These are phyloP conservation scores for Talaromyces piceae DNA, from an alignment of 2,329 filamentous ascomycete species.

Conservation along the genomic window DNA sequence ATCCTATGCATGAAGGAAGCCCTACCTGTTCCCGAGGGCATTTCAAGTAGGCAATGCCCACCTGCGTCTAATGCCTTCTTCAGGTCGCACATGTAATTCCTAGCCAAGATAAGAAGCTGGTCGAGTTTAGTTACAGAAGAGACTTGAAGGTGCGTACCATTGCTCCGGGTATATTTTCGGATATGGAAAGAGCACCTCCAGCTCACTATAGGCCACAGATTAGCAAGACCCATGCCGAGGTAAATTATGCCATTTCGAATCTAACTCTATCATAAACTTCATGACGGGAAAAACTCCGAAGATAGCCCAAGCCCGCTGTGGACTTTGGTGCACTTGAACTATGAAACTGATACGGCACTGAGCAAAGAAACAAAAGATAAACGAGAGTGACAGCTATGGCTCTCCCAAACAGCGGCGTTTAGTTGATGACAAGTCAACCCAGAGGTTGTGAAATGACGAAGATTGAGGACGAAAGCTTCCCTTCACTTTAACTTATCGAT, in stretches of 20 bases:
- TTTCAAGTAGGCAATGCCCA: conserved; percentile 93
- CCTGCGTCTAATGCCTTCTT: conserved; percentile 85
- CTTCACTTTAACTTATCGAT: not conserved
- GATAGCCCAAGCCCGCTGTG: conserved; percentile 1
- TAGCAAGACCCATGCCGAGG: not conserved
- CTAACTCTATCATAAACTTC: conserved; percentile 72
- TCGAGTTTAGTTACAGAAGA: not conserved
- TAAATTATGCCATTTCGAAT: conserved; percentile 4
- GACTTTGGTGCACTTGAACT: not conserved
- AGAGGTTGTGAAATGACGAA: not conserved
- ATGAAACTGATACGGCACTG: not conserved
- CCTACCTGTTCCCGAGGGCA: conserved; percentile 88
- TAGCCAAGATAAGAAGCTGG: conserved; percentile 2
- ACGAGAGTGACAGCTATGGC: not conserved
- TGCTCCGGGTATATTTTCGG: conserved; percentile 67
- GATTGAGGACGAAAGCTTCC: conserved; percentile 8
- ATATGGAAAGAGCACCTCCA: conserved; percentile 67
- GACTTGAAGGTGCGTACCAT: conserved; percentile 15
- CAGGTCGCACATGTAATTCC: conserved; percentile 68
- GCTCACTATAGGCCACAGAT: conserved; percentile 42
- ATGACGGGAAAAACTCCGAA: conserved; percentile 43
- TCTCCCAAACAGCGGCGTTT: not conserved
- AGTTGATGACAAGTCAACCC: not conserved
- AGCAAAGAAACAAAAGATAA: not conserved
- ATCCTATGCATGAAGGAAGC: not conserved